Base-by-base conservation (phyloP, 768 basidiomycete species). In the Mycena rosella region DNA sequence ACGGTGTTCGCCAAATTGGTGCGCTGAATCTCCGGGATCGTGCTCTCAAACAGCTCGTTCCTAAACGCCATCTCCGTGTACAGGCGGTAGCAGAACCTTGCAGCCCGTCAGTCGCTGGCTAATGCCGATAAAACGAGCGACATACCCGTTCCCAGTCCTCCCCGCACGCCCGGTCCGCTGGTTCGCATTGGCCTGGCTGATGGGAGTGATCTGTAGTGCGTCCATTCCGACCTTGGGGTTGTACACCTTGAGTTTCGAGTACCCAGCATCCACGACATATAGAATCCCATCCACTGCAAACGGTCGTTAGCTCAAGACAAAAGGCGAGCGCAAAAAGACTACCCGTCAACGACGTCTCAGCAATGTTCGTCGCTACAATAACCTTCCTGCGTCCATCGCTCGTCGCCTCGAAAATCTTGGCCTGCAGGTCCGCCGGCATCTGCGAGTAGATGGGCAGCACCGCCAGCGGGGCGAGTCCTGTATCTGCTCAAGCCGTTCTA, bases 201-300 rank as follows among this genome's bases (percentile, higher is more conserved):
- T 96, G 2, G 98, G 98, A 7, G 98, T 99, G 72, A 99, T 99
- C 78, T 99, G 98, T 57, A 99, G 83, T 4, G 98, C 96, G 75
- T 99, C 98, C 98, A 99, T 99, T 68, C 98, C 98, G 67, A 99
- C 96, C 78, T 96, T 96, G 18, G 98, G 96, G 76, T 99, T 99
- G 84, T 99, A 99, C 24, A 99, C 97, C 80, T 98, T 98, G 69
- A 99, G 84, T 79, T 99, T 99, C 26, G 95, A 98, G 78, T 96
- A 99, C 0, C 98, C 98, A 0, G 95, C 90, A 77, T 99, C 98
- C 2, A 99, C 94, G 29, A 99, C 98, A 72, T 92, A 99, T 40
- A 98, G 84, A 76, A 99, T 99, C 73, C 98, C 98, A 72, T 99
- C 98, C 69, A 99, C 98, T 94, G 74, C 6, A 53, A 62, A 47